Conservation (phyloP, 306 rosid genomes). For the Oxytropis ochrocephala region DNA sequence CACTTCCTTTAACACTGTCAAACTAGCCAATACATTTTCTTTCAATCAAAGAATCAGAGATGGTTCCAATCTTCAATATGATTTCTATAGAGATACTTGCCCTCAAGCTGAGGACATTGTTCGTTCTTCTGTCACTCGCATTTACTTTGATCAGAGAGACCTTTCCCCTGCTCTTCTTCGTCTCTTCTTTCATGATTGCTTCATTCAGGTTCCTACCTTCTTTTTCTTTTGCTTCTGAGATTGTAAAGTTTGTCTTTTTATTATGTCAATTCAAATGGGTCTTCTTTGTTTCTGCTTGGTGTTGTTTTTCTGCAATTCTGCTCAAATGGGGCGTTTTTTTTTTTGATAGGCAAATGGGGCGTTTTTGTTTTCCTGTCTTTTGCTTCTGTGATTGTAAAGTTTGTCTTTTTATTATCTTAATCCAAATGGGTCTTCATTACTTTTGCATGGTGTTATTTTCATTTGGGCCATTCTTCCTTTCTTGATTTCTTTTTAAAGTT, state of each 20-base stretch:
- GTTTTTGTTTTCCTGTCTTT: background rate
- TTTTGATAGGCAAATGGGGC: background rate
- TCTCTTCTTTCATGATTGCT: constrained; percentile 90
- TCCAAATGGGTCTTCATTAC: background rate
- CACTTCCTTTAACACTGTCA: background rate
- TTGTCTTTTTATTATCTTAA: background rate
- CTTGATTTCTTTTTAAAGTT: too few species aligned
- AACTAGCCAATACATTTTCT: background rate
- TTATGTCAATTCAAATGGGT: background rate
- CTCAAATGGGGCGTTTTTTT: too few species aligned
- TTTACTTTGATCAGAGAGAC: constrained; percentile 42
- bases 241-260: background rate
- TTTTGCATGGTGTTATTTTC: too few species aligned
- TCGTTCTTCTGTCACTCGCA: constrained; percentile 40
- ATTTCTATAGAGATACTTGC: constrained; percentile 52
- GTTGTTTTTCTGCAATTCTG: background rate
- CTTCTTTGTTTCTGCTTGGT: background rate
- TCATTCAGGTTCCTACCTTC: constrained; percentile 43
- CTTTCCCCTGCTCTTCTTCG: constrained; percentile 64
- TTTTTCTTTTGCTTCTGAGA: background rate
- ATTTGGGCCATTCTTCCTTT: too few species aligned
- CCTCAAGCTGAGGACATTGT: constrained; percentile 57
- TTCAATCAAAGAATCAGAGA: constrained; percentile 16
- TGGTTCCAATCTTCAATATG: constrained; percentile 40
- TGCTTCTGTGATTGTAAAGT: background rate